Conservation (phyloP, 192 early-diverging fungal species). For the Chytriomyces hyalinus region DNA sequence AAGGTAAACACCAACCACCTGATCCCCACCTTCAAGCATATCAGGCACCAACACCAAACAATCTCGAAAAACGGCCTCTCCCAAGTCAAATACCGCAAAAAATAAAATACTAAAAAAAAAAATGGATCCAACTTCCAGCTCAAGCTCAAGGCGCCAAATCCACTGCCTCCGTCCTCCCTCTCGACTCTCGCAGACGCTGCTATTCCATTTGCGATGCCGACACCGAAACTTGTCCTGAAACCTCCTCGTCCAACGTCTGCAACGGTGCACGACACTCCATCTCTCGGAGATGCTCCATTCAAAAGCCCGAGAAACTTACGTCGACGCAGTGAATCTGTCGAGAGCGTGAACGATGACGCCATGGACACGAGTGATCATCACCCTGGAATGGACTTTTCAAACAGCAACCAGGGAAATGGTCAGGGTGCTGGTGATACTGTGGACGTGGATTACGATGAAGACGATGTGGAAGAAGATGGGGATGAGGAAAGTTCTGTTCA, state of each 20-base stretch:
- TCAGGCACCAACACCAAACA: too few relatives aligned
- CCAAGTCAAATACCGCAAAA: too few relatives aligned
- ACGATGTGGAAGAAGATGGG: background rate
- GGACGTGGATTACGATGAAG: background rate
- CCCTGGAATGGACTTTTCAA: too few relatives aligned
- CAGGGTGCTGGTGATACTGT: too few relatives aligned
- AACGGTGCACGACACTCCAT: background rate
- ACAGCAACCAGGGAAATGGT: too few relatives aligned
- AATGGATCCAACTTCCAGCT: background rate
- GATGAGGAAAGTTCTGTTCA: background rate
- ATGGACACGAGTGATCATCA: too few relatives aligned
- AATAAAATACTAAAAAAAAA: too few relatives aligned
- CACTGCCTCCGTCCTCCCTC: background rate
- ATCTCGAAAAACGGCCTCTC: too few relatives aligned
- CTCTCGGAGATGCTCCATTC: background rate
- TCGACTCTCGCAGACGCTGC: background rate
- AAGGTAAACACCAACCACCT: background rate
- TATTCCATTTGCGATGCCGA: background rate
- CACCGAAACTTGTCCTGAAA: background rate
- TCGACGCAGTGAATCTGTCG: background rate
- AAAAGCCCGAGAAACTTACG: background rate
- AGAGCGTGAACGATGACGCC: too few relatives aligned
- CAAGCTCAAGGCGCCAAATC: slow-evolving; percentile 10
- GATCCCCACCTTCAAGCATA: too few relatives aligned
- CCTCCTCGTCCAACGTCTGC: background rate